Conservation (phyloP, 2,329 filamentous ascomycete species). For the Ophiostoma tasmaniense region DNA sequence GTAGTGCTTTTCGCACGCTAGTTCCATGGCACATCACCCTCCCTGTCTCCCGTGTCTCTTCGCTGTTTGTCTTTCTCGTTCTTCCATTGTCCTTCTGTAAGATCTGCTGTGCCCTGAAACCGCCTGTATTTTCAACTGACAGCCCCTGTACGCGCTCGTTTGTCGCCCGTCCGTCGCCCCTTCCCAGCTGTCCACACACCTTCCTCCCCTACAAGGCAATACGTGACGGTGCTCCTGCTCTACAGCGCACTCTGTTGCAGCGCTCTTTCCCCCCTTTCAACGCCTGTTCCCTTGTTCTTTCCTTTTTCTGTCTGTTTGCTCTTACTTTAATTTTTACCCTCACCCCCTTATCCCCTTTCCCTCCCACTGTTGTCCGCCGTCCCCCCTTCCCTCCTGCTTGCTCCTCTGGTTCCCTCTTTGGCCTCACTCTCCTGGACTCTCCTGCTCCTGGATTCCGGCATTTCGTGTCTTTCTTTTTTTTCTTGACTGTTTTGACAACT, state of each 20-base stretch:
- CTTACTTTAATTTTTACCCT: constrained; percentile 12
- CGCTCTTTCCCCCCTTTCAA: constrained; percentile 9
- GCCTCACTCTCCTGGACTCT: not conserved
- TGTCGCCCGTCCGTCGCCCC: not conserved
- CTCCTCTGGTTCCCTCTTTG: not conserved
- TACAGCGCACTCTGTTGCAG: not conserved
- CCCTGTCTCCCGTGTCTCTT: constrained; percentile 1
- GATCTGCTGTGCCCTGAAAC: not conserved
- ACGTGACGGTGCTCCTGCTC: constrained; percentile 8
- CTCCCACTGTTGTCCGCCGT: not conserved
- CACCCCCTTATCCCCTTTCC: constrained; percentile 7
- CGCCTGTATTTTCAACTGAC: not conserved
- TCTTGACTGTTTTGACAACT: not conserved
- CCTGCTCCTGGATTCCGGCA: not conserved
- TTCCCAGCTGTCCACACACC: constrained; percentile 17
- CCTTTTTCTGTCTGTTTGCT: constrained; percentile 2
- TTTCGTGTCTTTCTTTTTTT: not conserved
- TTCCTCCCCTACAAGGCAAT: not conserved
- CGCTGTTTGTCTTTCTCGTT: not conserved
- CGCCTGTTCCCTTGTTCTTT: constrained; percentile 7
- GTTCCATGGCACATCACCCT: constrained; percentile 10
- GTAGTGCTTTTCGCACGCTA: constrained; percentile 16
- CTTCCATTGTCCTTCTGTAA: not conserved
- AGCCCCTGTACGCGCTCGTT: not conserved
- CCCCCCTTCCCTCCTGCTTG: not conserved